A percentile compares a stretch with the other conserved stretches of the same genome.
These are phyloP conservation scores for Platanus orientalis DNA, from an alignment of 164 flowering plant genomes.

Conservation along the genomic window DNA sequence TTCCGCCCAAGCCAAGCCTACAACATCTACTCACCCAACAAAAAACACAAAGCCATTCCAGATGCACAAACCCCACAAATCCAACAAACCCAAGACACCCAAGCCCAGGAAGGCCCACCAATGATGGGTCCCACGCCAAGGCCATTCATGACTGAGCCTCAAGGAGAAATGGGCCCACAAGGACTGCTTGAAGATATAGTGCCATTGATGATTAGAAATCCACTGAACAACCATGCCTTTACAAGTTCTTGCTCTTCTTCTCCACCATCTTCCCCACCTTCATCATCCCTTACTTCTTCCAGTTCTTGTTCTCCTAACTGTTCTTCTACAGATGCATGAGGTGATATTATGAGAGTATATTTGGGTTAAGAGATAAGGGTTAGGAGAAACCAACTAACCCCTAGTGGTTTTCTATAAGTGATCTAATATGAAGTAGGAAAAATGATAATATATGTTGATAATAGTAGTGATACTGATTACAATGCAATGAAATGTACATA, in stretches of 20 bases:
- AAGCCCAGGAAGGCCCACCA: background rate
- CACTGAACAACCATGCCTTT: constrained; percentile 20
- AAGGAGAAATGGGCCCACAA: constrained; percentile 22
- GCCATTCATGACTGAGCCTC: background rate
- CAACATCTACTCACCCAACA: constrained; percentile 14
- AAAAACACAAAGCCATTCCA: background rate
- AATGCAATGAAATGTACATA: no score
- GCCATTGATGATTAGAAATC: constrained; percentile 57
- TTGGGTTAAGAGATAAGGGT: background rate
- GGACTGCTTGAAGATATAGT: constrained; percentile 93
- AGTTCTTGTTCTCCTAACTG: background rate
- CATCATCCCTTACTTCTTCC: no score
- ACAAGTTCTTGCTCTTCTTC: constrained; percentile 22
- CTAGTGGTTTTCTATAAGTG: background rate
- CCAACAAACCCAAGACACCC: constrained; percentile 1
- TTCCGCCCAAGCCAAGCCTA: constrained; percentile 20
- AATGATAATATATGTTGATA: no score
- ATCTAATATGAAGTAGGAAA: background rate
- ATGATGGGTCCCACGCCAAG: constrained; percentile 6
- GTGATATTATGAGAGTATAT: background rate
- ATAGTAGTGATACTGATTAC: no score
- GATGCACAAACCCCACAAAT: constrained; percentile 8
- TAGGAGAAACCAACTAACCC: background rate
- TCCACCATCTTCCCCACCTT: background rate
- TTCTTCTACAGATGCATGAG: background rate